Percentiles rank a stretch among this genome's conserved stretches.
Conservation (phyloP, 345 rosid species). For the Firmiana major region DNA sequence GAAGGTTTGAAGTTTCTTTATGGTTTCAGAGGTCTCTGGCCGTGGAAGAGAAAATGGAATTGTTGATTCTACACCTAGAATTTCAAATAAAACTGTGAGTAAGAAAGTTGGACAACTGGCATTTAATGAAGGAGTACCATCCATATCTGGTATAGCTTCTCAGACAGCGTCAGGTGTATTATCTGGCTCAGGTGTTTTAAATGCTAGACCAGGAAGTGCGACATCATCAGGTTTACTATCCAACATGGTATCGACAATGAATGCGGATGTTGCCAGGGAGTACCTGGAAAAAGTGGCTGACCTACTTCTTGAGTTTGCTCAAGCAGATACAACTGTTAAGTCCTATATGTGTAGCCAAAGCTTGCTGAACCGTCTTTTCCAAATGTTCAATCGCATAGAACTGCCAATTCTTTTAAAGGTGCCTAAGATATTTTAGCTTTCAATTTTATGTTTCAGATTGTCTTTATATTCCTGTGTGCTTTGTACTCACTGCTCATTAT, state of each 20-base stretch:
- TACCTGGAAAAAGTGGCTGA: slow-evolving; percentile 97
- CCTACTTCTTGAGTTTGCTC: slow-evolving; percentile 94
- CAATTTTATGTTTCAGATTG: slow-evolving; percentile 4
- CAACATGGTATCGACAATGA: slow-evolving; percentile 84
- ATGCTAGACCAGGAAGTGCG: slow-evolving; percentile 96
- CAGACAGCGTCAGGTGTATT: slow-evolving; percentile 92
- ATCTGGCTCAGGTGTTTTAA: slow-evolving; percentile 96
- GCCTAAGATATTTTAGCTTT: slow-evolving; percentile 12
- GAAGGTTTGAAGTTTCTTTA: slow-evolving; percentile 7
- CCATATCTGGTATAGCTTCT: slow-evolving; percentile 79
- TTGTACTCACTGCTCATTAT: slow-evolving; percentile 14
- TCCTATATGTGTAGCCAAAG: slow-evolving; percentile 93
- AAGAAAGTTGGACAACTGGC: slow-evolving; percentile 56
- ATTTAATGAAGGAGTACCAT: slow-evolving; percentile 63
- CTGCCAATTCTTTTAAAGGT: slow-evolving; percentile 91
- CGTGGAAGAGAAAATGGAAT: slow-evolving; percentile 80
- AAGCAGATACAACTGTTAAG: slow-evolving; percentile 90
- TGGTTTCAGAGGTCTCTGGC: slow-evolving; percentile 75
- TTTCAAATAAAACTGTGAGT: slow-evolving; percentile 48
- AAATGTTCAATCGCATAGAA: slow-evolving; percentile 86
- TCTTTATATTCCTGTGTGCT: not conserved
- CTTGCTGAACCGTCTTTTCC: slow-evolving; percentile 84
- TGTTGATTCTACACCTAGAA: slow-evolving; percentile 56
- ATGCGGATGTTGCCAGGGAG: slow-evolving; percentile 90
- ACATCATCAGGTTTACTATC: slow-evolving; percentile 91